Base-by-base conservation (phyloP, 1,284 basidiomycete genomes). In the Boletus hoseneyae region DNA sequence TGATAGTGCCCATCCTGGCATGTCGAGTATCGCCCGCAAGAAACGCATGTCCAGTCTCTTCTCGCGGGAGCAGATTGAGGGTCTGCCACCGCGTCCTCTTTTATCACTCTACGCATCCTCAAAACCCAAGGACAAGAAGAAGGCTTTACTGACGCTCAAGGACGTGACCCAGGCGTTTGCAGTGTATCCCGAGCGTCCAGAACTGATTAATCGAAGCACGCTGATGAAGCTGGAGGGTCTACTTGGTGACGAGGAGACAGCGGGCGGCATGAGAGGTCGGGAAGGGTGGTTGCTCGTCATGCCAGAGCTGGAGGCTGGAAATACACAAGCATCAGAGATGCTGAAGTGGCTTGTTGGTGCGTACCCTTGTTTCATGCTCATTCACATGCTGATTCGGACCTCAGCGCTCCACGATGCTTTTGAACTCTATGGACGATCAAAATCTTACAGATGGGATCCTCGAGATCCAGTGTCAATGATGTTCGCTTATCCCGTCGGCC, bases 181-280 rank as follows among this genome's bases (percentile, higher is more conserved):
- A 3, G 90, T 97, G 5, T 97, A 94, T 68, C 94, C 94, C 1
- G 94, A 97, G 64, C 80, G 90, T n/a, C 89, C 91, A n/a, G 90
- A 93, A 57, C 71, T 96, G 53, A 93, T 97, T 64, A 85, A 79
- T 51, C 77, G 84, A 59, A 93, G 90, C 58, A 93, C 91, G 6
- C 71, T 97, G 56, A 85, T 96, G 71, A 97, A 97, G 68, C 66
- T 95, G 10, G 92, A 95, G 60, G 93, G 90, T 16, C 70, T 75
- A 25, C 76, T 95, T 47, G 87, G 87, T 4, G 84, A 87, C 33
- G 90, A 93, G 59, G 87, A 92, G 13, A 69, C 78, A 30, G 83
- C 81, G 10, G 79, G 75, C 11, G 67, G 67, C 5, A 83, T 88
- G 78, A 75, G 73, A 54, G 68, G 70, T 13, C 70, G 78, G 45